These are phyloP conservation scores for Stropharia rugosoannulata DNA, from an alignment of 768 basidiomycete species.

Conservation along the genomic window DNA sequence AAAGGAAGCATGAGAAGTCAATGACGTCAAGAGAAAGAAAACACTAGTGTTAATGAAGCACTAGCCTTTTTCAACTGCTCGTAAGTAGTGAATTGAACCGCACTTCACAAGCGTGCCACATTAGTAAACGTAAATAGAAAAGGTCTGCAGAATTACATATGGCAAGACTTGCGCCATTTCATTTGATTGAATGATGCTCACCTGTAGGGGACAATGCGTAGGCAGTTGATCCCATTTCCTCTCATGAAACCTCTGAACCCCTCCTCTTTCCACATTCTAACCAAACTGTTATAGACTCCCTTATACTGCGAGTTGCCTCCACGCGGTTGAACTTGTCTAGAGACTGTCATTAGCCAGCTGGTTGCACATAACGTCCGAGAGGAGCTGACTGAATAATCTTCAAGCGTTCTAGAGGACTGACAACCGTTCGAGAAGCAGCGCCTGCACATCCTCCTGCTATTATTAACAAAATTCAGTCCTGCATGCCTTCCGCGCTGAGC, in stretches of 20 bases:
- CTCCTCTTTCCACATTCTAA: conserved; percentile 92
- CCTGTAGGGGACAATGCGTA: conserved; percentile 91
- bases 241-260: conserved; percentile 93
- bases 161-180: neutral
- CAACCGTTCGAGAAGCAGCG: conserved; percentile 84
- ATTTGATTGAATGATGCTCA: conserved; percentile 24
- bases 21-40: conserved; percentile 29
- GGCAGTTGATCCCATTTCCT: conserved; percentile 88
- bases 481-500: neutral
- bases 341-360: conserved; percentile 7
- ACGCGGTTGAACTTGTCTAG: conserved; percentile 89
- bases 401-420: conserved; percentile 86
- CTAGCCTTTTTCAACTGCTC: conserved; percentile 86
- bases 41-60: neutral
- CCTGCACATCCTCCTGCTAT: conserved; percentile 58
- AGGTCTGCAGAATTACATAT: conserved; percentile 3
- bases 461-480: conserved; percentile 5
- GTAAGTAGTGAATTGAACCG: conserved; percentile 86
- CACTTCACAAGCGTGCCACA: conserved; percentile 36
- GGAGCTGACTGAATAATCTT: conserved; percentile 92
- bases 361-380: neutral
- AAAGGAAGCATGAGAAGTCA: conserved; percentile 2
- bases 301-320: conserved; percentile 66
- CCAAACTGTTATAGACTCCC: conserved; percentile 82
- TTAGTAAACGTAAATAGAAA: conserved; percentile 1